Percentiles rank a stretch among this genome's conserved stretches.
phyloP scores from a whole-genome alignment of 208 protist species.

The Angomonas deanei region DNA sequence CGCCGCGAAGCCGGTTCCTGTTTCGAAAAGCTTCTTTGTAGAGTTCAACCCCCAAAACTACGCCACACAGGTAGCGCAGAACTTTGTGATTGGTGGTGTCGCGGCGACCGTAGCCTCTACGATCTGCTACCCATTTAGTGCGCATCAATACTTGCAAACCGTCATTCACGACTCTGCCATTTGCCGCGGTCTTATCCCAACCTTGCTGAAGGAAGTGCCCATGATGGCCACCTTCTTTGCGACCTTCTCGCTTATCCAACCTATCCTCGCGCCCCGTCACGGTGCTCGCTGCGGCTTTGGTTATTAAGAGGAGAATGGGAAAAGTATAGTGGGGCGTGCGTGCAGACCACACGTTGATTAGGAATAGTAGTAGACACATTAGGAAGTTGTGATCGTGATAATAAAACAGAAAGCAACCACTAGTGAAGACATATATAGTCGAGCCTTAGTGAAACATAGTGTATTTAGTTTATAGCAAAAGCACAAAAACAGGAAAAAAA shows the following conservation, averaged over 20 bases:
- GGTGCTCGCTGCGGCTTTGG: conserved; percentile 81
- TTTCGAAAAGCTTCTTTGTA: conserved; percentile 16
- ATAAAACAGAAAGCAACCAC: not conserved
- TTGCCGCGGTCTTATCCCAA: conserved; percentile 72
- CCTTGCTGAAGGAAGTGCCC: conserved; percentile 81
- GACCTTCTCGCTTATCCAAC: conserved; percentile 75
- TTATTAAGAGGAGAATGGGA: conserved; percentile 36
- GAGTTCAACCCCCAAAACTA: conserved; percentile 57
- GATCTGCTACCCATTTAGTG: conserved; percentile 83
- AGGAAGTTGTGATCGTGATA: not conserved
- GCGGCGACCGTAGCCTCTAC: conserved; percentile 77
- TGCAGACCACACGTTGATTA: not conserved
- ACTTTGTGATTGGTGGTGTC: conserved; percentile 67
- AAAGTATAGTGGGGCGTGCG: not conserved
- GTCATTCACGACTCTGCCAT: conserved; percentile 89
- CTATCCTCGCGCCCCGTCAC: conserved; percentile 70
- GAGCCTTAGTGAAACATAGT: not conserved
- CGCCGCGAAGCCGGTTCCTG: not conserved
- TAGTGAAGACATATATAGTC: not conserved
- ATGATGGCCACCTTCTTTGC: conserved; percentile 84
- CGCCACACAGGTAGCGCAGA: conserved; percentile 37
- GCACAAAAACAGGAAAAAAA: not conserved
- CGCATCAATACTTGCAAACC: conserved; percentile 85
- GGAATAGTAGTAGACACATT: not conserved
- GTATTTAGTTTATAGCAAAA: no score